Evolutionary conservation across 2,329 filamentous ascomycete species (phyloP).

Genomic region (Seiridium unicorne): DNA sequence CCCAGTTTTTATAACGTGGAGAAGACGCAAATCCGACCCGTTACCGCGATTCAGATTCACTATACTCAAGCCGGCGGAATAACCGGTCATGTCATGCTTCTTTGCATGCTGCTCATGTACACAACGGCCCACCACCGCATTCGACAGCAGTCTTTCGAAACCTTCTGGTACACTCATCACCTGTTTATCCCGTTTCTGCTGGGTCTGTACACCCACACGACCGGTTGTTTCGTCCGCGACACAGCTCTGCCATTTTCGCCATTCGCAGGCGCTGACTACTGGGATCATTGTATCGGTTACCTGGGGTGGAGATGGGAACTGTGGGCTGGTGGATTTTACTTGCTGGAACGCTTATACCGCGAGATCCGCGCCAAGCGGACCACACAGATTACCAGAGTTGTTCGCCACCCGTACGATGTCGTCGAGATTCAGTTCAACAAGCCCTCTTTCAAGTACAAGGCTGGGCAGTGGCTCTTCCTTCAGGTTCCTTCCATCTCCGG

Average conservation of each 20-base stretch:
- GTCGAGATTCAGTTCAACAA: constrained; percentile 98
- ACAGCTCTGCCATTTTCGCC: constrained; percentile 71
- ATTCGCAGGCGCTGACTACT: constrained; percentile 79
- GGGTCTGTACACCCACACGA: constrained; percentile 91
- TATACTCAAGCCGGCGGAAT: constrained; percentile 87
- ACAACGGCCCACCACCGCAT: constrained; percentile 93
- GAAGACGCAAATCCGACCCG: constrained; percentile 74
- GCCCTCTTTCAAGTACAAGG: constrained; percentile 96
- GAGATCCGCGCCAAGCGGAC: constrained; percentile 81
- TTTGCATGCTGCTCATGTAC: constrained; percentile 99
- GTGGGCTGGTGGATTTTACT: constrained; percentile 79
- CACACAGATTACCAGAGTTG: constrained; percentile 89
- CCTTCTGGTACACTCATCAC: constrained; percentile 99
- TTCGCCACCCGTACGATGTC: constrained; percentile 94
- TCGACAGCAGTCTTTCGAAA: constrained; percentile 94
- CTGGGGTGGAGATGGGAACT: constrained; percentile 98
- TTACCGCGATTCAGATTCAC: constrained; percentile 84
- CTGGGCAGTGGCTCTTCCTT: constrained; percentile 96
- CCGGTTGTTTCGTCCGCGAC: constrained; percentile 94
- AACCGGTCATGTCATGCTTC: constrained; percentile 93
- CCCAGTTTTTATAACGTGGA: constrained; percentile 92
- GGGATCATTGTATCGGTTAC: constrained; percentile 92
- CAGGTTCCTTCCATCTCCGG: constrained; percentile 86
- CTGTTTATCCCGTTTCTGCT: constrained; percentile 96
- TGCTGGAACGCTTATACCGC: constrained; percentile 84